A percentile compares a stretch with the other conserved stretches of the same genome.
These are phyloP conservation scores for Dothiorella sarmentorum DNA, from an alignment of 2,329 filamentous ascomycete species.

Conservation along the genomic window DNA sequence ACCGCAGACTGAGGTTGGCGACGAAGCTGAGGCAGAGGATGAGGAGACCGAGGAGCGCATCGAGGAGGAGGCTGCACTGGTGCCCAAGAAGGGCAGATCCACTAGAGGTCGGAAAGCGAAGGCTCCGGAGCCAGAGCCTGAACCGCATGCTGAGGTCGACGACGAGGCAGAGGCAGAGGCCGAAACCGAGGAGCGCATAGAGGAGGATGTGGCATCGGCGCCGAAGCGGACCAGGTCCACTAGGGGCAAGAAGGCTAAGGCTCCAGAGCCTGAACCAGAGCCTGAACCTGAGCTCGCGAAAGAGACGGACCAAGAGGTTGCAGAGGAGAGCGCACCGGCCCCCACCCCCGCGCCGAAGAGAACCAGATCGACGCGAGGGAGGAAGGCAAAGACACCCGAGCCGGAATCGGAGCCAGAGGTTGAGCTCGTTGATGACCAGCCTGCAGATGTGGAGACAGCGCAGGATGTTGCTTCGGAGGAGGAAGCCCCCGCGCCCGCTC, in stretches of 20 bases:
- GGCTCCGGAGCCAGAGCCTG: conserved; percentile 1
- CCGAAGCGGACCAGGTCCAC: conserved; percentile 6
- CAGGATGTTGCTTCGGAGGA: not conserved
- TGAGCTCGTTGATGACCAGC: not conserved
- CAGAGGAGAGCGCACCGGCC: not conserved
- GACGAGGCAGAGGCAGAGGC: not conserved
- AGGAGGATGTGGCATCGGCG: not conserved
- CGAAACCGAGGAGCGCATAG: not conserved
- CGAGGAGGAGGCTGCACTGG: no score
- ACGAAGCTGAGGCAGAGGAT: not conserved
- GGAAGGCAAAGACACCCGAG: not conserved
- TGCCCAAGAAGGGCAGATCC: no score
- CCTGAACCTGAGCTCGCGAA: not conserved
- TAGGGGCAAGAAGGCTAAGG: conserved; percentile 5
- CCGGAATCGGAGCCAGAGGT: conserved; percentile 8
- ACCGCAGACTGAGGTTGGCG: not conserved
- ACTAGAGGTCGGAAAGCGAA: conserved; percentile 6
- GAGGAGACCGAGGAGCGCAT: not conserved
- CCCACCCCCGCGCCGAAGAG: conserved; percentile 1
- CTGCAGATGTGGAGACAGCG: not conserved
- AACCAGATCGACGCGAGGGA: conserved; percentile 2
- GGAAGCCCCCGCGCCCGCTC: not conserved
- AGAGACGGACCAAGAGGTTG: not conserved
- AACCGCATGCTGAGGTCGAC: not conserved
- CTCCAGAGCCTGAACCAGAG: not conserved